Evolutionary conservation across 306 rosid species (phyloP), one percentile per base, ranked within the genome.

Genomic region (Medicago truncatula): DNA sequence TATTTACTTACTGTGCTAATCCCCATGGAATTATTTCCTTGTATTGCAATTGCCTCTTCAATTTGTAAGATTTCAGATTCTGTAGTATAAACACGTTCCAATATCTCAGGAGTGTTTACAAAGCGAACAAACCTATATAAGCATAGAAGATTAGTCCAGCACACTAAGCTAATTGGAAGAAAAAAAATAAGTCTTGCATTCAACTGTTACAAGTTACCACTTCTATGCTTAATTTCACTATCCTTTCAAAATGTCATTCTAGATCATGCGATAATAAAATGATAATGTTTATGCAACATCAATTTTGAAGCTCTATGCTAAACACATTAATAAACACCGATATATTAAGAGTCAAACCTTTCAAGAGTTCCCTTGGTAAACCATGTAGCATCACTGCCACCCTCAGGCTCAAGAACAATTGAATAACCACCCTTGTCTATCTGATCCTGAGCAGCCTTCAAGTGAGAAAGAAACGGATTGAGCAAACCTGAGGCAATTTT

Each of bases 341-440:
- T 23, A 31, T 23, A 54, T 20, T 53, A 36, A 28, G 78, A 59
- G 43, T 31, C 73, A 73, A 77, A 95, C 99, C 98, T 96, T 82
- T 90, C 96, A 18, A 92, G 77, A 9, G 96, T 92, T 62, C 88
- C 93, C 89, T 83, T 92, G 53, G 96, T 90, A 83, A 96, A 96
- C 99, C 99, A 96, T 16, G 85, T 23, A 5, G 80, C 73, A 78
- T 88, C 88, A 74, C 49, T 67, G 25, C 78, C 81, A 38, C 78
- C 83, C 20, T 88, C 96, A 6, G 93, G 97, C 90, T 90, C 88
- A n/a, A 96, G 98, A 84, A 80, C 83, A 65, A 96, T 89, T 3
- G 98, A 92, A 85, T 96, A 96, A 43, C 98, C 99, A 18, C 99
- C 99, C 79, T 85, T 90, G 76, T 85, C 98, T 96, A 96, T 87